A percentile compares a stretch with the other conserved stretches of the same genome.
Conservation (phyloP, 495 filamentous ascomycete species). For the Aspergillus coremiiformis region DNA sequence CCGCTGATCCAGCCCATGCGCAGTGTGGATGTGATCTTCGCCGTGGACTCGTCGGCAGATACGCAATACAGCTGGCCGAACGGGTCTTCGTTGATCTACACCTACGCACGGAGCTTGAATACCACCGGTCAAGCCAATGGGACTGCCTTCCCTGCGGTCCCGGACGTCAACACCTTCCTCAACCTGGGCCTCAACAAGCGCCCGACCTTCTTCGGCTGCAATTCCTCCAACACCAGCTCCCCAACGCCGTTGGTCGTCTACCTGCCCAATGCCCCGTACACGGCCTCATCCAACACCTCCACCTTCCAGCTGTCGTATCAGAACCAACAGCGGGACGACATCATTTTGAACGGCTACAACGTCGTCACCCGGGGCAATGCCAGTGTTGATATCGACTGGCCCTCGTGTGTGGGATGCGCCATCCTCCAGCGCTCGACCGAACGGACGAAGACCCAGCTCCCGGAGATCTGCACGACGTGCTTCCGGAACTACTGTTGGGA, state of each 20-base stretch:
- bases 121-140: slow-evolving; percentile 57
- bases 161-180: slow-evolving; percentile 74
- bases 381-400: slow-evolving; percentile 62
- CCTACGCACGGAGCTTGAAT: slow-evolving; percentile 63
- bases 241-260: slow-evolving; percentile 69
- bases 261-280: slow-evolving; percentile 75
- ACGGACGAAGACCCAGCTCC: slow-evolving; percentile 52
- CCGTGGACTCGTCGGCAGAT: slow-evolving; percentile 78
- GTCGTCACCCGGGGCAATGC: slow-evolving; percentile 73
- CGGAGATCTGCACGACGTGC: slow-evolving; percentile 58
- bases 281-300: slow-evolving; percentile 57
- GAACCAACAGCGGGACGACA: slow-evolving; percentile 55
- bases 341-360: slow-evolving; percentile 76
- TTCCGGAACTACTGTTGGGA: slow-evolving; percentile 82
- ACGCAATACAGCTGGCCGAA: slow-evolving; percentile 72
- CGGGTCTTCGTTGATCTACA: slow-evolving; percentile 72
- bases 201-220: slow-evolving; percentile 89
- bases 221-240: slow-evolving; percentile 48
- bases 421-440: slow-evolving; percentile 60
- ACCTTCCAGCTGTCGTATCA: slow-evolving; percentile 60
- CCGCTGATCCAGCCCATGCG: slow-evolving; percentile 73
- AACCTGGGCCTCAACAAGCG: slow-evolving; percentile 73
- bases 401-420: slow-evolving; percentile 73
- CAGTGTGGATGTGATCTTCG: slow-evolving; percentile 81
- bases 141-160: slow-evolving; percentile 72